Base-by-base conservation (phyloP, 2,329 filamentous ascomycete species). In the Albifimbria verrucaria region DNA sequence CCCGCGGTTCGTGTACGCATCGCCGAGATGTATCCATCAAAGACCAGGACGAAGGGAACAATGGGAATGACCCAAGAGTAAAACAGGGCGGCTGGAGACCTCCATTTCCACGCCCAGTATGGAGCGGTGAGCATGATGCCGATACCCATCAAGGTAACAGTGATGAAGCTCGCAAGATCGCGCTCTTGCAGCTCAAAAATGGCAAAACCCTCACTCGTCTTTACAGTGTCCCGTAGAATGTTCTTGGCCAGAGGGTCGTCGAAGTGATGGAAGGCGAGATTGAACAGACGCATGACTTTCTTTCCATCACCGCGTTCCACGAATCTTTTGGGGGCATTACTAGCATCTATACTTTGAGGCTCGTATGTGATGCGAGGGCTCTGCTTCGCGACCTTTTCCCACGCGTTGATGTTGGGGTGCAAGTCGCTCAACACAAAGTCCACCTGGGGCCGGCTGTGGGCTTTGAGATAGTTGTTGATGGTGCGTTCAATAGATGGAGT, bases 171-270 rank as follows among this genome's bases (percentile, higher is more conserved):
- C 2, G 75, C 67, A 2, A 85, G 57, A 17, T 75, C 76, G 26
- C 88, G 81, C 59, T 87, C 84, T 67, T 90, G 87, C n/a, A 91
- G 77, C 69, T 91, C 88, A 56, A 91, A 85, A 55, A 92, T 88
- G 9, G 79, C 86, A 60, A 90, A 86, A 0, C 82, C 87, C 56
- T 88, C 79, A 50, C 82, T 80, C 0, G 81, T 88, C 59, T 82
- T 75, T 36, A 90, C 68, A 0, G 86, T 87, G 64, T 88, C 84
- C 50, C 74, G 75, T 26, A 92, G 66, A 25, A 90, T 86, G 9
- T 76, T 74, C 23, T 66, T 71, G 1, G 86, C 88, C 18, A 85
- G 68, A 4, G 71, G 70, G 62, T 91, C 85, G 56, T 85, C 79
- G 59, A 92, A 92, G 70, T 92, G 88, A 68, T 92, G 89, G 63